These are phyloP conservation scores for Porphyrellus cyaneotinctus DNA, from an alignment of 768 basidiomycete species.

Conservation along the genomic window DNA sequence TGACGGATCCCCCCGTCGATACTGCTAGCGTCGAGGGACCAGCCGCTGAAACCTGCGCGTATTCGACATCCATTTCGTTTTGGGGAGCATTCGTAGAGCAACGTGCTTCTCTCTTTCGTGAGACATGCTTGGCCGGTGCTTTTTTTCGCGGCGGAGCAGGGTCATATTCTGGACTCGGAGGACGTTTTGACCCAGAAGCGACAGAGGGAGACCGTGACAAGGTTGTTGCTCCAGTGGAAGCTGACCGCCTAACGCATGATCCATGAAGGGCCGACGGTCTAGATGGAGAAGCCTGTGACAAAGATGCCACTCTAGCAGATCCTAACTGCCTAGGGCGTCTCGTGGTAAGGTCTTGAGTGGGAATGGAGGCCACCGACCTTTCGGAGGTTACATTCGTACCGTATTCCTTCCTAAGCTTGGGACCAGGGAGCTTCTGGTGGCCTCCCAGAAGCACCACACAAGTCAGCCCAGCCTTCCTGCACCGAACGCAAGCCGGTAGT, in stretches of 20 bases:
- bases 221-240: neutral
- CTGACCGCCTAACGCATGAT: neutral
- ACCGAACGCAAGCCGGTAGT: conserved; percentile 24
- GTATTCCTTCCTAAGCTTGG: conserved; percentile 10
- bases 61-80: neutral
- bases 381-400: neutral
- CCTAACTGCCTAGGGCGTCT: neutral
- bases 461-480: neutral
- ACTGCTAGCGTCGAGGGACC: neutral
- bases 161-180: conserved; percentile 10
- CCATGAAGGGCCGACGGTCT: too few relatives aligned
- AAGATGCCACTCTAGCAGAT: neutral
- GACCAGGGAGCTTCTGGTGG: conserved; percentile 26
- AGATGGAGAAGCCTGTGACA: neutral
- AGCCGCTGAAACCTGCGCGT: neutral
- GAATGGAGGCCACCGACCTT: neutral
- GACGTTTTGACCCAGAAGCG: conserved; percentile 13
- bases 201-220: neutral
- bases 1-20: neutral
- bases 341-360: neutral
- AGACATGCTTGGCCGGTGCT: neutral
- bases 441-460: conserved; percentile 6
- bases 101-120: neutral
- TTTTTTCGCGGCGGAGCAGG: conserved; percentile 7
- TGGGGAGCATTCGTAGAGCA: neutral